Base-by-base conservation (phyloP, 2,329 filamentous ascomycete genomes). In the Trematosphaeria pertusa region DNA sequence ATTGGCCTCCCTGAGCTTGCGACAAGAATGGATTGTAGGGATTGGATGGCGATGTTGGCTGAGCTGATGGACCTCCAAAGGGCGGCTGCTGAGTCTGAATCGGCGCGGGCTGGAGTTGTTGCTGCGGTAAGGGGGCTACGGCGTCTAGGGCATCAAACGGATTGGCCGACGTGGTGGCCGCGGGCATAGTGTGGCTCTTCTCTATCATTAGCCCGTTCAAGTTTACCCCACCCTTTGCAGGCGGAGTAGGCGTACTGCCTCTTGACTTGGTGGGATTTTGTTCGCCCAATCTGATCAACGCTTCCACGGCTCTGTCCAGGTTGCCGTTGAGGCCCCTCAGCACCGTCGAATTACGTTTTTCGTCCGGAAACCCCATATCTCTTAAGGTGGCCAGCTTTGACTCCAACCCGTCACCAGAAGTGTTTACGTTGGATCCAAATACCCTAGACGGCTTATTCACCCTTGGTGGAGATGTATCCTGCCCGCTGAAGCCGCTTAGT, bases 321-420 rank as follows among this genome's bases (percentile, higher is more conserved):
- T 94, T 92, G 3, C 93, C 92, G 63, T 88, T 86, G 21, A 95
- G 81, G 3, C 88, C 88, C 67, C 91, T 92, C 14, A 99, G 75
- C 19, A 97, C 85, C 41, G 87, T 85, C 4, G 84, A 80, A 64
- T 97, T 97, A 48, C 88, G 84, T 59, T 87, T 89, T 32, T 87
- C 85, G 66, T 99, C 91, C 3, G 77, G 78, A 62, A 99, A 99
- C 0, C 94, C 94, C 91, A 97, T 96, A 46, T 97, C 91, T 44
- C 86, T 83, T 46, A 99, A 75, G 41, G 84, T 86, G 3, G 79
- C 78, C 67, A 97, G 73, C 70, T 97, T 97, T 38, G 81, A 79
- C 33, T 95, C 90, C 43, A 86, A 80, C 47, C 86, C 85, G 56
- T 88, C 58, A 60, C 77, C 50, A 43, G 73, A 61, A 48, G 71